Base-by-base conservation (phyloP, 257 asterid genomes). In the Asclepias syriaca region DNA sequence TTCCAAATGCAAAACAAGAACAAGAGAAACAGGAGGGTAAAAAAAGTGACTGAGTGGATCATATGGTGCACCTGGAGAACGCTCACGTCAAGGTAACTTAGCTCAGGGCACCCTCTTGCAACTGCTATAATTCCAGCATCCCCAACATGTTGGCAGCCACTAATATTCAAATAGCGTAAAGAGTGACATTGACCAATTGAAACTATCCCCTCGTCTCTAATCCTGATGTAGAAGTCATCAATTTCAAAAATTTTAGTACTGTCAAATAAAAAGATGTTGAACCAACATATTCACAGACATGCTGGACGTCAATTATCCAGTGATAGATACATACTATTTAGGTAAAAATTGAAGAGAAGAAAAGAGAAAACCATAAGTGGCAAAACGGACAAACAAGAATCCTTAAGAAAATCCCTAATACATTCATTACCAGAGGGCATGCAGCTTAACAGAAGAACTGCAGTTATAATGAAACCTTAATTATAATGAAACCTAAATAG, bases 161-260 rank as follows among this genome's bases (percentile, higher is more conserved):
- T 93, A 63, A 93, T 95, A 79, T 93, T 89, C 82, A 93, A 73
- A 75, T 84, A 86, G 60, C 77, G 80, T 71, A 89, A 80, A 70
- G 93, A 88, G 84, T 96, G 92, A 77, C 98, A 96, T 77, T 82
- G 85, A 70, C 96, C 96, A 53, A 93, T 81, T 53, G 98, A 84
- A 74, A 89, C 72, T 67, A 93, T 78, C 66, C 94, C 96, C 66
- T 86, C 96, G 51, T 93, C 86, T 61, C 94, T 96, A 37, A 93
- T 85, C 88, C 98, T 93, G 88, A 72, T 59, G 70, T 77, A 66
- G 11, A 66, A 48, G 78, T 68, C 53, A 43, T 43, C 6, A 43
- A 65, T 55, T 60, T 69, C 72, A 69, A 8, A 16, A 72, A 18
- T 22, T 60, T 48, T 29, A 29, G 56, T 57, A 24, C 60, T 45